Evolutionary conservation across 2,329 filamentous ascomycete species (phyloP), one percentile per base, ranked within the genome.

Genomic region (Neofusicoccum kwambonambiense): DNA sequence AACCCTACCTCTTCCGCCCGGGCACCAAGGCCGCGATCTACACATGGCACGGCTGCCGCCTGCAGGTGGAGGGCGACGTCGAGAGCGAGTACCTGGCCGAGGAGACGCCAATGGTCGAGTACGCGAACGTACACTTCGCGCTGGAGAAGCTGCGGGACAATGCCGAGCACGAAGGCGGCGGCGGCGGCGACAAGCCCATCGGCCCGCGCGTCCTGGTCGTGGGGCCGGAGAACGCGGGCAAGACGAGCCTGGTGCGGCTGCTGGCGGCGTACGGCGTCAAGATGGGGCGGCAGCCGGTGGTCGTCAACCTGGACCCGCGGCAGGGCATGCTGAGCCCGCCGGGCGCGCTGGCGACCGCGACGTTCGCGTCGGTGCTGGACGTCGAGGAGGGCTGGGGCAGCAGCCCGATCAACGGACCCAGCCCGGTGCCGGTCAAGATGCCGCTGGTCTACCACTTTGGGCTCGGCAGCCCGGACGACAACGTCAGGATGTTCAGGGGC

Each of bases 371-470:
- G 0, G 86, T 96, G 71, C 86, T 98, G 79, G 94, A 98, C 76
- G 84, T 96, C 0, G 91, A 94, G 72, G 89, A 92, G 67, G 92
- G 91, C 7, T 97, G 93, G 89, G 95, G 95, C 9, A 92, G 86
- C 69, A 93, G 92, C 70, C 93, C 94, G 0, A 96, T 93, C 71
- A 96, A 91, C 69, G 95, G 94, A 0, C 93, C 95, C 0, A 95
- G 90, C 70, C 86, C 89, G 0, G 88, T 96, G 17, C 93, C 94
- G 0, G 92, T 97, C 61, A 98, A 97, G 81, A 83, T 97, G 70
- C 95, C 95, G 4, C 80, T 99, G 62, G 92, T 94, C 34, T 96
- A 97, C 75, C 92, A 93, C 77, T 96, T 91, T 76, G 94, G 95
- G 15, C 82, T 90, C 68, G 83, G 86, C 61, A 87, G 83, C 67